Evolutionary conservation across 495 filamentous ascomycete species (phyloP), one percentile per base, ranked within the genome.

Genomic region (Podospora australis): DNA sequence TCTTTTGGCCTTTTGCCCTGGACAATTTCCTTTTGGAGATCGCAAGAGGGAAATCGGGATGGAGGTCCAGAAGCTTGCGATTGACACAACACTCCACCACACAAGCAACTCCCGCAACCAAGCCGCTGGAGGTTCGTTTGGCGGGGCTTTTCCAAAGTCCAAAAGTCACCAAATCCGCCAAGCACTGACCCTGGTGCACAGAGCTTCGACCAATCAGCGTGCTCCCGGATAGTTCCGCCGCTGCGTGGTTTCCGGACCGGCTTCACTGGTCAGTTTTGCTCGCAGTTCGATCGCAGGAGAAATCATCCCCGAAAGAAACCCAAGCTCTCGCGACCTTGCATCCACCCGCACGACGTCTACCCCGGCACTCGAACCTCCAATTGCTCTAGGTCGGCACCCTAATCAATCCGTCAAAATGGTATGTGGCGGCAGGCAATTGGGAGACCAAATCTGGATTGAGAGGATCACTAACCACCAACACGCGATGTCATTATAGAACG

Each of bases 151-250:
- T 16, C n/a, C n/a, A 17, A 44, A 16, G 21, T 21, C n/a, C 16
- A 24, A 4, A 2, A 10, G 30, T 30, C 14, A 3, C 20, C 29
- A 11, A 19, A 11, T 21, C 24, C 16, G n/a, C 13, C 7, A 16
- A 32, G 5, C 25, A 11, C n/a, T 7, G n/a, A 20, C 4, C n/a
- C 39, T 20, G n/a, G 7, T 24, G 17, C 22, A 46, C 48, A 47
- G 59, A 70, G 67, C 64, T 70, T 64, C 29, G 54, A 46, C 68
- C 69, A 73, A 72, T 70, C 52, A 67, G 43, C 48, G 21, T 6
- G 32, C 21, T 39, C 9, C 56, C 59, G 57, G 55, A 43, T 56
- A 53, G 50, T 64, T 62, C 58, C 61, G 56, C n/a, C n/a, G n/a
- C n/a, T 62, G 53, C 48, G 54, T 44, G 42, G 53, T 65, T 63